These are phyloP conservation scores for Caloboletus firmus DNA, from an alignment of 1,284 basidiomycete species.

Conservation along the genomic window DNA sequence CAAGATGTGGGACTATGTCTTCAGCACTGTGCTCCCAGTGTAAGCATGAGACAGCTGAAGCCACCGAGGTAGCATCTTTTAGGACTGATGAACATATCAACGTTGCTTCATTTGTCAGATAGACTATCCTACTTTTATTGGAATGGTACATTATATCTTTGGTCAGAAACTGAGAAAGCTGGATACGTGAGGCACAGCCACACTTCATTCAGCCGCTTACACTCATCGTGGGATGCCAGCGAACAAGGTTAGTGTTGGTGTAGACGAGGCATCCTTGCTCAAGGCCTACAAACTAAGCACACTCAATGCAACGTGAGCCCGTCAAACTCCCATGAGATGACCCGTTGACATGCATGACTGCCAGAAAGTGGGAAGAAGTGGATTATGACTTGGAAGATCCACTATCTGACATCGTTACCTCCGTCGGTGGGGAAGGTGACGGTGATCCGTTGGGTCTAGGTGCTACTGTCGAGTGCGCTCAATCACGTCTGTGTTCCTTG, in stretches of 20 bases:
- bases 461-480: constrained; percentile 56
- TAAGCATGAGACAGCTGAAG: constrained; percentile 24
- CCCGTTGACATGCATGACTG: constrained; percentile 5
- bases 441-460: constrained; percentile 72
- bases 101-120: constrained; percentile 11
- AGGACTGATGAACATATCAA: not conserved
- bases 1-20: constrained; percentile 95
- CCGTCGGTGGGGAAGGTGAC: constrained; percentile 53
- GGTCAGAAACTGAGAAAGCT: too few relatives aligned
- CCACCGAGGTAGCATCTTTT: not conserved
- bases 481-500: constrained; percentile 3
- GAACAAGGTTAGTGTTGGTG: constrained; percentile 59
- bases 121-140: constrained; percentile 5
- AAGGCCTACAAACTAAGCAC: constrained; percentile 73
- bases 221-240: constrained; percentile 14
- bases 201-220: not conserved
- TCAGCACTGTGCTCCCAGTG: constrained; percentile 78
- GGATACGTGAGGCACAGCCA: constrained; percentile 19
- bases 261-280: constrained; percentile 72
- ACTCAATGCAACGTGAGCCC: constrained; percentile 62
- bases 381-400: constrained; percentile 75
- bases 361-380: constrained; percentile 77
- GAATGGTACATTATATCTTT: too few relatives aligned
- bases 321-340: not conserved
- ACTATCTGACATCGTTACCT: constrained; percentile 58